Evolutionary conservation across 176 grass and related monocot species (phyloP), one percentile per base, ranked within the genome.

Genomic region (Oropetium thomaeum): DNA sequence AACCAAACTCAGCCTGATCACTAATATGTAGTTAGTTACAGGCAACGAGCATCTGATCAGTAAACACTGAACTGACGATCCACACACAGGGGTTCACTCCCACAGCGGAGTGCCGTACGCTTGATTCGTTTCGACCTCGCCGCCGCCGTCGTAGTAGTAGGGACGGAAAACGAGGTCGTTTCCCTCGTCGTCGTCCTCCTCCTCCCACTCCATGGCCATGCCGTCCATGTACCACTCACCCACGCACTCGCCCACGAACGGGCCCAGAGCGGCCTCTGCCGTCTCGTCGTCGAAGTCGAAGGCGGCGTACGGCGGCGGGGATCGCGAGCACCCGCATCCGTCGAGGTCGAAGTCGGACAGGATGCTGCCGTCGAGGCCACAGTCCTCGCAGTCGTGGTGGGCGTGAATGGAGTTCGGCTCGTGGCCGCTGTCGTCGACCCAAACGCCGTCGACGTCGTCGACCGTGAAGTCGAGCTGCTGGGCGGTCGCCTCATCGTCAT

Each of bases 341-440:
- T 80, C 58, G 11, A 90, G 65, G 2, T 84, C 68, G 13, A 93
- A 70, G 65, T 80, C 81, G 10, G 49, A 73, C 5, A 88, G 55
- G 31, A 93, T 69, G 68, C 75, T 70, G 62, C 77, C 79, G 53
- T 90, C 90, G 71, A 93, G 79, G 16, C 68, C 81, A 30, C 93
- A 93, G 65, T 97, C 93, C 68, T 93, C 85, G 67, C 90, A 93
- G 30, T 79, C 79, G 34, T 88, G 71, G 74, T 66, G 77, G 34
- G 71, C 13, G 54, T 89, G 82, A 65, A 90, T 81, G 1, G 22
- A 48, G 43, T 45, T 32, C 73, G 51, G 33, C 5, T 48, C 68
- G 3, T 76, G 31, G 59, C 33, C 23, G 62, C 38, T 17, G 35
- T n/a, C 41, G 35, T n/a, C 41, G 39, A 47, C 14, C 65, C 27